phyloP scores from a whole-genome alignment of 192 early-diverging fungal species.

The Coemansia sp. region DNA sequence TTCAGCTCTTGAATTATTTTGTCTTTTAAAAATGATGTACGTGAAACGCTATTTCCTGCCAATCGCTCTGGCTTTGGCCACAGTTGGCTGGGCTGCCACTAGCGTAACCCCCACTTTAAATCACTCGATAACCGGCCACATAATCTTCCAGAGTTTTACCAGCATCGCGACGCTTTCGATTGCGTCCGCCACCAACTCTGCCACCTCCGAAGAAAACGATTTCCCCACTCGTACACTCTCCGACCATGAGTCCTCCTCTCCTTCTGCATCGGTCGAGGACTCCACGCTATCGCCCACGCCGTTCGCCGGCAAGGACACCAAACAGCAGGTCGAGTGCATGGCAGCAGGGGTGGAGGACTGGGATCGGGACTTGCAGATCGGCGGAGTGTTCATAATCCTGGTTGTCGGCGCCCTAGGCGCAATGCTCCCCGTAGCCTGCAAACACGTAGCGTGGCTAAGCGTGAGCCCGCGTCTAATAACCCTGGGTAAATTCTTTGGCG shows the following conservation, averaged over 20 bases:
- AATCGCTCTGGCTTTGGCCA: background rate
- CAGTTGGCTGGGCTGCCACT: background rate
- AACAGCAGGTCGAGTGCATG: slow-evolving; percentile 21
- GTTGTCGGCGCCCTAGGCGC: slow-evolving; percentile 55
- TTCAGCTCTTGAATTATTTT: background rate
- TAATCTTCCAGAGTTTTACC: slow-evolving; percentile 31
- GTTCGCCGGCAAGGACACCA: background rate
- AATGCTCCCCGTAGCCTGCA: slow-evolving; percentile 54
- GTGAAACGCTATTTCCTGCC: background rate
- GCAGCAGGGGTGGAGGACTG: slow-evolving; percentile 41
- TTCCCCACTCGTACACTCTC: background rate
- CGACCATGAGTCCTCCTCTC: background rate
- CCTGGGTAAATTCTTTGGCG: slow-evolving; percentile 59
- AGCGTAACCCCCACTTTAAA: background rate
- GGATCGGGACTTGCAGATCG: slow-evolving; percentile 54
- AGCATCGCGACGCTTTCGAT: background rate
- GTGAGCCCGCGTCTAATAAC: slow-evolving; percentile 38
- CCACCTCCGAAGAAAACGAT: background rate
- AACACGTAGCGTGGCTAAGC: slow-evolving; percentile 25
- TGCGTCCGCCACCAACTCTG: background rate
- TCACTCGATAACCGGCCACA: slow-evolving; percentile 31
- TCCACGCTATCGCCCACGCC: background rate
- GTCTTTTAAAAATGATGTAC: background rate
- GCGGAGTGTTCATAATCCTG: slow-evolving; percentile 59
- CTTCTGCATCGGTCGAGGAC: background rate